Base-by-base conservation (phyloP, 2,329 filamentous ascomycete genomes). In the Phaeoacremonium minimum region DNA sequence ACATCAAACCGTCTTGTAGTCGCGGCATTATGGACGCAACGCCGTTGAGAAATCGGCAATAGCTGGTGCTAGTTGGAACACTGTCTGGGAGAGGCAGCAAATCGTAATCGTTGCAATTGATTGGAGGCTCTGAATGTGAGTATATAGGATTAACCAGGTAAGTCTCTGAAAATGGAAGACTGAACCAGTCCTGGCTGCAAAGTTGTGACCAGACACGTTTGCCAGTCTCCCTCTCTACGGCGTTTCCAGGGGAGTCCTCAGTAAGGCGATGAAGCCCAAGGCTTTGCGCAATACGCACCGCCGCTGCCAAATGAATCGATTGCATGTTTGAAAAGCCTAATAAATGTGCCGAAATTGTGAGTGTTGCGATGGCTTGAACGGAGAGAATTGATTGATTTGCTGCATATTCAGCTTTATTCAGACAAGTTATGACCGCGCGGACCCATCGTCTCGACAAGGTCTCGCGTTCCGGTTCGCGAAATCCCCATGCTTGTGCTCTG, bases 311-410 rank as follows among this genome's bases (percentile, higher is more conserved):
- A 15, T 67, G 56, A 2, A 69, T 63, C 4, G 59, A 63, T 40
- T 69, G 68, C 29, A 63, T 64, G 42, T 69, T 70, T 6, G 66
- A 66, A 16, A 62, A 64, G 2, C 69, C 70, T 2, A 73, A 56
- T 13, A 69, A 50, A 47, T 75, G 70, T 7, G 67, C 69, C 7
- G 65, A 65, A 4, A 69, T 64, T n/a, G 69, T 70, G 18, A 69
- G 51, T 2, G 62, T 66, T 8, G 65, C 53, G 28, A 75, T 68
- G 4, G 69, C 61, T 45, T 73, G 63, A 4, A 71, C 56, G 1
- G 64, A 59, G 31, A 63, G 58, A 3, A 69, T 54, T 11, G 61
- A 63, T 42, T 66, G 61, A 29, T 53, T 51, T 26, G 61, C 60
- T 34, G 64, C 68, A 41, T 64, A 73, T 33, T 69, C 63, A 4